A percentile compares a stretch with the other conserved stretches of the same genome.
phyloP scores from a whole-genome alignment of 345 rosid species.

The Melastoma malabathricum region DNA sequence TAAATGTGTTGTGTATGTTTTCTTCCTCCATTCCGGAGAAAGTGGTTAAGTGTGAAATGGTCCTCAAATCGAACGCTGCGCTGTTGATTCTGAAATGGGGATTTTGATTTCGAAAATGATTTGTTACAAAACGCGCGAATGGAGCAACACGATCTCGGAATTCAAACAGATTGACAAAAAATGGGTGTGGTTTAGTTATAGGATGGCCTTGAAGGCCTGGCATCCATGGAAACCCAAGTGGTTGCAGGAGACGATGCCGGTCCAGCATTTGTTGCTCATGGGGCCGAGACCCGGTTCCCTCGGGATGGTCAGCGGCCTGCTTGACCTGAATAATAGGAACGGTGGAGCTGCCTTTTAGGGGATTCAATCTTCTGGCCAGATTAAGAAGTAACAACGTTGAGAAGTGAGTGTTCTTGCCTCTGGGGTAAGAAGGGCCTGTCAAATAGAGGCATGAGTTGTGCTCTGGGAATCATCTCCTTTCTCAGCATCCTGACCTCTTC shows the following conservation, averaged over 20 bases:
- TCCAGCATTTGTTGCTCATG: conserved; percentile 45
- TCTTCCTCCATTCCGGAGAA: too few species aligned
- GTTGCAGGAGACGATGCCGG: conserved; percentile 29
- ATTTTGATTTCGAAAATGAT: too few species aligned
- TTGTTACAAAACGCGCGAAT: too few species aligned
- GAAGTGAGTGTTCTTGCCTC: conserved; percentile 17
- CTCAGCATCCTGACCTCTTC: conserved; percentile 59
- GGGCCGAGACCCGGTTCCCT: conserved; percentile 53
- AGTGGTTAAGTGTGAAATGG: too few species aligned
- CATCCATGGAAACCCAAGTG: conserved; percentile 25
- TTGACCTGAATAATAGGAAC: conserved; percentile 33
- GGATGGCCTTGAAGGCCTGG: conserved; percentile 25
- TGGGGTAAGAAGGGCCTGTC: conserved; percentile 75
- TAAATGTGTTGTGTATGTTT: too few species aligned
- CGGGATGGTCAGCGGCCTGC: conserved; percentile 54
- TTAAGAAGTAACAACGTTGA: neutral
- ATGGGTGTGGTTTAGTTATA: conserved; percentile 8
- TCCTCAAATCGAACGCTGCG: too few species aligned
- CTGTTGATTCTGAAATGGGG: too few species aligned
- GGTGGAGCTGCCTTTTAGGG: neutral
- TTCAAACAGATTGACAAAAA: neutral
- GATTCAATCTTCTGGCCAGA: neutral
- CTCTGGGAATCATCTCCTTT: conserved; percentile 81
- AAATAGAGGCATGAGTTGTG: conserved; percentile 72
- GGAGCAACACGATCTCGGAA: too few species aligned